Percentiles rank a stretch among this genome's conserved stretches.
These are phyloP conservation scores for Brassica balearica DNA, from an alignment of 441 rosid species.

Conservation along the genomic window DNA sequence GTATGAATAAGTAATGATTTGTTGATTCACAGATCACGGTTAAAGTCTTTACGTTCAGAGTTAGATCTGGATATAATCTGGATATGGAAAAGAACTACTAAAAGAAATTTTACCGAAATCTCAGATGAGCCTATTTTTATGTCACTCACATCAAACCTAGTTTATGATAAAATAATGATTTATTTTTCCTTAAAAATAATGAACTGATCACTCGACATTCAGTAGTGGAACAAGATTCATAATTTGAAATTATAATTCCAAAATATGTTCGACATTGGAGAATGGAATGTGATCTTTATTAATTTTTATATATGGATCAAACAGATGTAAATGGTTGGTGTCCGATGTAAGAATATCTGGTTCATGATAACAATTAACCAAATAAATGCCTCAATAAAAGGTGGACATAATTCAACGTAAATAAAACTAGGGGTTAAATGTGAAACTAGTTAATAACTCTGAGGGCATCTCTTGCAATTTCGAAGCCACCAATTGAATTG, in stretches of 20 bases:
- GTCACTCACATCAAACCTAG: background rate
- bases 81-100: too few relatives aligned
- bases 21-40: background rate
- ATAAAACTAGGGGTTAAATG: constrained; percentile 16
- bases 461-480: background rate
- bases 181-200: background rate
- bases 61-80: too few relatives aligned
- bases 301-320: background rate
- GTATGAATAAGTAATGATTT: background rate
- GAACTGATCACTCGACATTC: background rate
- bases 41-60: too few relatives aligned
- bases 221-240: constrained; percentile 1
- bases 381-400: background rate
- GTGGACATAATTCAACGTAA: background rate
- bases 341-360: background rate
- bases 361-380: background rate
- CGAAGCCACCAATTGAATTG: constrained; percentile 20
- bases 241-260: background rate
- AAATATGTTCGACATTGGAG: background rate
- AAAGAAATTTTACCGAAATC: too few relatives aligned
- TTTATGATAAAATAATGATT: background rate
- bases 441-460: background rate
- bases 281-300: background rate
- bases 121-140: too few relatives aligned
- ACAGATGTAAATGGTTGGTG: background rate